Conservation (phyloP, 331 rosid species). For the Phaseolus coccineus region DNA sequence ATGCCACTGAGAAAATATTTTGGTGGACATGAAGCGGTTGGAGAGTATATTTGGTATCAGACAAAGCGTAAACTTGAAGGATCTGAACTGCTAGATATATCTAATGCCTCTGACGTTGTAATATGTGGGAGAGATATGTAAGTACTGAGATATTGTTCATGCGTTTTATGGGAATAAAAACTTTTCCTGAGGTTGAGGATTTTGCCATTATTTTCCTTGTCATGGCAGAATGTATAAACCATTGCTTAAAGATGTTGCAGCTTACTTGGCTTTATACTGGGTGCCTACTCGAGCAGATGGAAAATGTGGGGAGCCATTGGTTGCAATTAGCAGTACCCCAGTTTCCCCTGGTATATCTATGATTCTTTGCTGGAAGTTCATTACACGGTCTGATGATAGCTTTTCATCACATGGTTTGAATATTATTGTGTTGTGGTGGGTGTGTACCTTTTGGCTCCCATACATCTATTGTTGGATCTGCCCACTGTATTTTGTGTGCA, state of each 20-base stretch:
- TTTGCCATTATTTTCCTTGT: slow-evolving; percentile 34
- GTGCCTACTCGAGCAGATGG: slow-evolving; percentile 85
- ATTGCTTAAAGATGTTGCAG: slow-evolving; percentile 79
- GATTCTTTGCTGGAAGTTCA: slow-evolving; percentile 29
- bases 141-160: slow-evolving; percentile 48
- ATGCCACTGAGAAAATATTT: slow-evolving; percentile 69
- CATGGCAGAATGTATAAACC: slow-evolving; percentile 76
- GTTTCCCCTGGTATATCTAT: slow-evolving; percentile 73
- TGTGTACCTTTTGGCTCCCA: neutral
- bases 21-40: slow-evolving; percentile 94
- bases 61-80: slow-evolving; percentile 69
- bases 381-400: slow-evolving; percentile 15
- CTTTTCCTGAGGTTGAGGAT: slow-evolving; percentile 36
- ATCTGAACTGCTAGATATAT: slow-evolving; percentile 64
- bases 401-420: slow-evolving; percentile 18
- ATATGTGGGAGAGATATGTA: slow-evolving; percentile 73
- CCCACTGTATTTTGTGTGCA: neutral
- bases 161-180: slow-evolving; percentile 36
- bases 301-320: slow-evolving; percentile 74
- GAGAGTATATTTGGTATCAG: slow-evolving; percentile 83
- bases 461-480: slow-evolving; percentile 16
- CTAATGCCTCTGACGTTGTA: slow-evolving; percentile 59
- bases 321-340: slow-evolving; percentile 67
- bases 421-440: slow-evolving; percentile 27
- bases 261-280: slow-evolving; percentile 88